Evolutionary conservation across 176 grass and related monocot species (phyloP), one percentile per base, ranked within the genome.

Genomic region (Areca catechu): DNA sequence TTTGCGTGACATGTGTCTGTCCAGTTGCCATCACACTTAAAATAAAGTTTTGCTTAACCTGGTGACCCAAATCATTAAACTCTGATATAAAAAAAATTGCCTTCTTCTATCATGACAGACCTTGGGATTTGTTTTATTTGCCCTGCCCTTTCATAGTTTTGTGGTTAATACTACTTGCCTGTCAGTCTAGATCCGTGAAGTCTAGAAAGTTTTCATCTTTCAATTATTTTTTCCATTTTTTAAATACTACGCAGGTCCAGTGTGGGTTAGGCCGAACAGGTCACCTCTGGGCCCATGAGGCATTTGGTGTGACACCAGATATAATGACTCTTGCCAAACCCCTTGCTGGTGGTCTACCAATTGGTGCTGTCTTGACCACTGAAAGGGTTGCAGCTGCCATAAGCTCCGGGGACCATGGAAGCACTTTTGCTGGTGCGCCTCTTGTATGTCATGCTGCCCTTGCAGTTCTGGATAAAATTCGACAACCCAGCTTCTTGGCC

Each of bases 241-340:
- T 37, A 10, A 37, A 48, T 24, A 28, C 74, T 77, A 29, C 16
- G 0, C 74, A 97, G 92, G 77, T 97, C 63, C 86, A 97, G 52
- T 97, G 86, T 43, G 83, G 92, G 54, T 59, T 97, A 48, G 92
- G 86, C 3, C 83, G 92, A 5, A 97, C 86, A 21, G 92, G 86
- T 51, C 24, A 85, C 62, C 80, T 97, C 61, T 97, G 92, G 92
- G 80, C 92, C 0, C 55, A 97, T 27, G 86, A 97, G 54, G 59
- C 56, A 1, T 85, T 79, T 27, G 83, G 69, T 22, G 73, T 91
- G 7, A 1, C 16, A 21, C 92, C 92, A 3, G 86, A 97, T 61
- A 85, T 91, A 15, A 97, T 97, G 92, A 97, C 86, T 15, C 70
- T 91, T 30, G 86, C 92, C 0, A 97, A 97, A 55, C 92, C 86